These are phyloP conservation scores for Suillus subaureus DNA, from an alignment of 768 basidiomycete genomes.

Conservation along the genomic window DNA sequence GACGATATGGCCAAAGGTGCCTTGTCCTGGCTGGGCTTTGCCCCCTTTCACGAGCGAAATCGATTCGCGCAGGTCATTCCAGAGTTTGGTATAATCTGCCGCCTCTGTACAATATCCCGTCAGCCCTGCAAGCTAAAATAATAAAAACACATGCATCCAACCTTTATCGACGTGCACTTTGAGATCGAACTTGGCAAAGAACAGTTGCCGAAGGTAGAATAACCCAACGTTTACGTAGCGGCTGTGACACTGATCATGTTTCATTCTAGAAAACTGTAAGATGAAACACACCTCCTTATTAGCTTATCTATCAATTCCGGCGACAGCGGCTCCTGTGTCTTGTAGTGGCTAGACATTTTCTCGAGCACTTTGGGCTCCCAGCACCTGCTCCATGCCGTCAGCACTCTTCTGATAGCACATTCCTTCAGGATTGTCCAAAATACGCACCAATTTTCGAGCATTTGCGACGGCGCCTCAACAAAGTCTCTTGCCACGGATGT, in stretches of 20 bases:
- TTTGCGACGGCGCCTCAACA: slow-evolving; percentile 91
- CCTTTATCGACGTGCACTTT: slow-evolving; percentile 74
- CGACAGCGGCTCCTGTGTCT: slow-evolving; percentile 71
- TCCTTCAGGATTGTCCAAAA: background rate
- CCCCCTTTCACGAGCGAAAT: slow-evolving; percentile 70
- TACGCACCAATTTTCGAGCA: slow-evolving; percentile 85
- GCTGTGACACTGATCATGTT: slow-evolving; percentile 31
- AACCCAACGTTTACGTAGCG: slow-evolving; percentile 83
- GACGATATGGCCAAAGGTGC: slow-evolving; percentile 74
- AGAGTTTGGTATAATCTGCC: slow-evolving; percentile 75
- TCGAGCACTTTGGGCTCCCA: slow-evolving; percentile 81
- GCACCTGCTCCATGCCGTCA: slow-evolving; percentile 46
- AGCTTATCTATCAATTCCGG: slow-evolving; percentile 77
- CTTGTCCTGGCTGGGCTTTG: slow-evolving; percentile 68
- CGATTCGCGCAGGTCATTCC: slow-evolving; percentile 71
- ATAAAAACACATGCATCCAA: slow-evolving; percentile 19
- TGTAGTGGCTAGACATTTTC: slow-evolving; percentile 74
- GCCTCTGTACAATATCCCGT: slow-evolving; percentile 42
- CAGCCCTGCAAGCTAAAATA: background rate
- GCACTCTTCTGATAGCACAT: background rate
- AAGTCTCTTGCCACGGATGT: slow-evolving; percentile 81
- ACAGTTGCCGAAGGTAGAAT: slow-evolving; percentile 80
- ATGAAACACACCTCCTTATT: slow-evolving; percentile 61
- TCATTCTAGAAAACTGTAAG: background rate
- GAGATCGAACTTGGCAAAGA: slow-evolving; percentile 81